These are phyloP conservation scores for Trichoderma parareesei DNA, from an alignment of 495 filamentous ascomycete species.

Conservation along the genomic window DNA sequence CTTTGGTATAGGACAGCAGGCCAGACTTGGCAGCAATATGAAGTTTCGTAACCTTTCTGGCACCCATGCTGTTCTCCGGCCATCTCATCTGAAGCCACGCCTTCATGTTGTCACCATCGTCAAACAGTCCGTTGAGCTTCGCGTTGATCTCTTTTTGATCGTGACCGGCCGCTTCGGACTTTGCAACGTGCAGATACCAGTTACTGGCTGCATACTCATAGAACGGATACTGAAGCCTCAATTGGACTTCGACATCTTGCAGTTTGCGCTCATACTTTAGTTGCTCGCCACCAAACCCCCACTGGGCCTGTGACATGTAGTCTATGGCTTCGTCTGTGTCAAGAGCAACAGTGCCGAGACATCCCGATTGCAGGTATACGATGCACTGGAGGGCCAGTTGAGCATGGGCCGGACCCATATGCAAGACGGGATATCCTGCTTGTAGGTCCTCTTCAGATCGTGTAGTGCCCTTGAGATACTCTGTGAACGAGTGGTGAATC, in stretches of 20 bases:
- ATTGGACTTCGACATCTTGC: slow-evolving; percentile 7
- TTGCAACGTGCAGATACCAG: slow-evolving; percentile 14
- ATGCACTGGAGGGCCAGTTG: slow-evolving; percentile 15
- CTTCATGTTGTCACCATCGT: slow-evolving; percentile 5
- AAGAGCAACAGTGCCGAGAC: neutral
- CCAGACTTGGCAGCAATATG: slow-evolving; percentile 11
- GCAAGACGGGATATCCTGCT: slow-evolving; percentile 21
- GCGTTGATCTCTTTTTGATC: slow-evolving; percentile 3
- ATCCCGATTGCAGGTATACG: slow-evolving; percentile 13
- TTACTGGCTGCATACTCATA: slow-evolving; percentile 19
- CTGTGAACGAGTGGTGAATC: slow-evolving; percentile 44
- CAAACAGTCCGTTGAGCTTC: slow-evolving; percentile 6
- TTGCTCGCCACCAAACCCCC: neutral
- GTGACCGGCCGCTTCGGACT: neutral
- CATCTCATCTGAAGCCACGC: slow-evolving; percentile 6
- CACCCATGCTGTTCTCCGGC: neutral
- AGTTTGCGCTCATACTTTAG: neutral
- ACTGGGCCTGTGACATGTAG: neutral
- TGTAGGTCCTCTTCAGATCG: neutral
- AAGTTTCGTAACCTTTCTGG: slow-evolving; percentile 5
- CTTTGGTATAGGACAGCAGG: slow-evolving; percentile 4
- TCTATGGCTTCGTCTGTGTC: neutral
- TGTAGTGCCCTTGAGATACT: slow-evolving; percentile 28
- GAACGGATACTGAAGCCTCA: slow-evolving; percentile 13
- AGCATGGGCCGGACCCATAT: slow-evolving; percentile 17